Base-by-base conservation (phyloP, 2,329 filamentous ascomycete species). In the Fusarium sp. region DNA sequence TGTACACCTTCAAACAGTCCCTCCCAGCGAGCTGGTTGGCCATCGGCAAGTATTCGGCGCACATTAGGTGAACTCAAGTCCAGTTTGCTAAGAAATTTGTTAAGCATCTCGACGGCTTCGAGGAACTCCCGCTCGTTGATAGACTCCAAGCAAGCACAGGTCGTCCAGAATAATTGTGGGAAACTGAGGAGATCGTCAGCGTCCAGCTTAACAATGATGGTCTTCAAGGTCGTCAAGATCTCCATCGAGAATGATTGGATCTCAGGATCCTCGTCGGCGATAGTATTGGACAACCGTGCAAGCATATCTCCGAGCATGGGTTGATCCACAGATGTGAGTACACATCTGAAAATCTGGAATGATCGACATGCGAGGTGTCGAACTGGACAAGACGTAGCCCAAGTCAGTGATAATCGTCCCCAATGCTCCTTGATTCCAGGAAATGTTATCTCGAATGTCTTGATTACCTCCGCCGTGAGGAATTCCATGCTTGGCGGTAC, bases 161-260 rank as follows among this genome's bases (percentile, higher is more conserved):
- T 97, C 1, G 94, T 96, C 96, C 96, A 99, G 76, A 99, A 98
- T 1, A 99, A 80, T 70, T 98, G 94, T 2, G 95, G 95, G 65
- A 97, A 97, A n/a, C 88, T 87, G 43, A 96, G 77, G 2, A 99
- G 82, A 72, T 93, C 90, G 33, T 90, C 85, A 0, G 90, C 83
- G 17, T 93, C 88, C 25, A 98, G 79, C 51, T 94, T 95, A 65
- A 88, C 85, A 53, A 99, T 96, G 39, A 99, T 89, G 0, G 93
- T 93, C 71, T 96, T 93, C 47, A 99, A 76, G 0, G 96, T 99
- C 0, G 93, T 97, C 49, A 99, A 77, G 53, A 99, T 98, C 73
- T 99, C 96, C 89, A 98, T 94, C 0, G 95, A 96, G 71, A 99
- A 99, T 0, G 93, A 94, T 70, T 97, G 92, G 49, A 97, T 96